Evolutionary conservation across 2,329 filamentous ascomycete species (phyloP), one percentile per base, ranked within the genome.

Genomic region (Colletotrichum aenigma): DNA sequence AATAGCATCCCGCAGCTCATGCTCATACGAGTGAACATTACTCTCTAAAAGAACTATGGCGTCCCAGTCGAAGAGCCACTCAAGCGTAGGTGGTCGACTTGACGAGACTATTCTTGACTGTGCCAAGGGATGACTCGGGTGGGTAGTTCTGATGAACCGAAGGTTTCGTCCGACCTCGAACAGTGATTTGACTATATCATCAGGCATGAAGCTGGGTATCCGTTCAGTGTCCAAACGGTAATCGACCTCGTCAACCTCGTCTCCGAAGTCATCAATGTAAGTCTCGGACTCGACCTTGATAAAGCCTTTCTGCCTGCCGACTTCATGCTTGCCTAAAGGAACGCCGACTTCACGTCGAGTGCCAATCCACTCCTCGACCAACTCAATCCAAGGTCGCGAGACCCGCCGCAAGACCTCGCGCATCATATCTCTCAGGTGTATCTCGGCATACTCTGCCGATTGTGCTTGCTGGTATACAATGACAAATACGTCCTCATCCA

Each of bases 91-190:
- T 15, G 92, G 89, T 8, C 86, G 83, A 13, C 87, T 86, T 15
- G 85, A 82, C 12, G 81, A 78, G 7, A 91, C 82, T 7, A 89
- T 85, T 30, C 87, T 86, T n/a, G 87, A 80, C 56, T 87, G 88
- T 16, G 91, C 90, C 56, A 97, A 85, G 0, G 93, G 92, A 81
- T 97, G 94, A 3, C 92, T 87, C 7, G 94, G 90, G 81, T 97
- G 94, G 78, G 94, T 92, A 26, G 87, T 86, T 78, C 92, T 91
- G 64, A 98, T 87, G 70, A 97, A 92, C 9, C 94, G 91, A 64
- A 98, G 84, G 81, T 94, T 96, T 79, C 90, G 91, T 6, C 95
- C 95, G 5, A 93, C 94, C 81, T 97, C 95, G 78, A 96, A 96
- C n/a, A 97, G 91, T 7, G 89, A 86, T 66, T 90, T 89, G 4